Evolutionary conservation across 352 stramenopile species (phyloP), one percentile per base, ranked within the genome.

Genomic region (Globisporangium radiosum): DNA sequence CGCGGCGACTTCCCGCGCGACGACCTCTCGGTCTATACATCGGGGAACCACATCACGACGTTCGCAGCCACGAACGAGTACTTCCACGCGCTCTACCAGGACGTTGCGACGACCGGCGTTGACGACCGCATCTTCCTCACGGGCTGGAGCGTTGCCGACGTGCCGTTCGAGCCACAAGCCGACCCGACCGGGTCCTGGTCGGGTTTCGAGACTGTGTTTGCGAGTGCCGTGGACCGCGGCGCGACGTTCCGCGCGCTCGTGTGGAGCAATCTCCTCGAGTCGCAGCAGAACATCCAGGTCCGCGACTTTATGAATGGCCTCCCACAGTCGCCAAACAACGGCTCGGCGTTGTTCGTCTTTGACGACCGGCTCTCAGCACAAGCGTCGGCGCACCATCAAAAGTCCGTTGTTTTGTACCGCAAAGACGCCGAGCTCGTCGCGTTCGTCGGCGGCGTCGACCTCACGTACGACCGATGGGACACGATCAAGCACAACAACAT

Each of bases 221-320:
- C 64, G 0, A 60, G 67, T n/a, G 55, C 75, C 0, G 62, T 78
- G 14, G 55, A 69, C 13, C 70, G 69, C 11, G 65, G 72, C 0
- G 70, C 73, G 5, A 69, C 76, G 17, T 74, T 82, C 52, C 70
- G 78, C 42, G 71, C 80, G 56, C 72, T 91, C 42, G 68, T 81
- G 7, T 91, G 77, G 81, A 73, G 68, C 43, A 93, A 90, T 47
- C 19, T 87, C 17, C 72, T 82, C 11, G 75, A 90, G 25, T 62
- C 66, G 0, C 54, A 70, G 0, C 71, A 85, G 54, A 90, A 87
- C 52, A 57, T 85, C 48, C 69, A 73, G 13, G 68, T 87, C 47
- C 78, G 75, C 13, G 68, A 87, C 50, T 67, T 73, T 17, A 66
- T 85, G 55, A 90, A 88, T 55, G 50, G 65, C 36, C 45, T 80